Evolutionary conservation across 2,329 filamentous ascomycete genomes (phyloP), one percentile per base, ranked within the genome.

Genomic region (Exophiala dermatitidis): DNA sequence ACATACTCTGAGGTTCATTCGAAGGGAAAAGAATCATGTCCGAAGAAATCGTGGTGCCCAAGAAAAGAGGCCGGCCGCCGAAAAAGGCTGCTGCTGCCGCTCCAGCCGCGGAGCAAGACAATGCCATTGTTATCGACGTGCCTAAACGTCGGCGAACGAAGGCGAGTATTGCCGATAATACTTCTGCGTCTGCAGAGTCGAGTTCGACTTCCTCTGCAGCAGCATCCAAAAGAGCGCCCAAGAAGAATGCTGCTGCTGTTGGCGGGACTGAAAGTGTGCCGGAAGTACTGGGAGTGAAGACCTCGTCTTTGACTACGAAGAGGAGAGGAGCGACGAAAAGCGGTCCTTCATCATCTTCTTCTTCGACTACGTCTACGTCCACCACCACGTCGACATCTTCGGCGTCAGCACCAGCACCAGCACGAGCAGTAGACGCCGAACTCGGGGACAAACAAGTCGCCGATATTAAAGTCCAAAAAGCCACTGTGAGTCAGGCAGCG

Each of bases 61-160:
- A 57, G 54, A 59, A 55, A 52, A 37, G 57, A 50, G 57, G 57
- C 29, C 53, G 57, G 5, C 57, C 54, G 32, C 12, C 52, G 2
- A 59, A 59, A 45, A 59, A 59, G 28, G 54, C 41, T 5, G 26
- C 36, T 9, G 19, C 37, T 28, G 31, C 50, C 9, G 41, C 36
- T 1, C 2, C 36, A 1, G 19, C 41, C 28, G 4, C 28, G 2
- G 19, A 28, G 3, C 5, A 10, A 31, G 42, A 45, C 8, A 32
- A 45, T 45, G 42, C 32, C 30, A 12, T 45, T 42, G 46, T 41
- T 4, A 34, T 8, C 10, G 29, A 52, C 7, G 8, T 30, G 9
- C 32, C 28, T n/a, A 48, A 53, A 33, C 3, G 29, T 2, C 28
- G 30, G 12, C 19, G 19, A 19, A 8, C 37, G n/a, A 38, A 41